Conservation (phyloP, 345 rosid species). For the Populus pruinosa region DNA sequence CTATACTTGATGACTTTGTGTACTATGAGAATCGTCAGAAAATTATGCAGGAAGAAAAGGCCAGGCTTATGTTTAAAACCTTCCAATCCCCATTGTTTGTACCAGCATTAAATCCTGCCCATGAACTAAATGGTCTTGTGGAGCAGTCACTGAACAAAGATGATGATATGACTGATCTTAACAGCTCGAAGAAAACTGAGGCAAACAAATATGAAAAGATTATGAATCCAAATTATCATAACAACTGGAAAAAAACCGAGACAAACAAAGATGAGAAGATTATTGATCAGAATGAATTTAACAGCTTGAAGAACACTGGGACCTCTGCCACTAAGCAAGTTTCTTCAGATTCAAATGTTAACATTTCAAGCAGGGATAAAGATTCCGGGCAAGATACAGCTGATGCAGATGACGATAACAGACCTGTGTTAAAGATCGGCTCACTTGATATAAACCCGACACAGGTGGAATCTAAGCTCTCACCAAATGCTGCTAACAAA, state of each 20-base stretch:
- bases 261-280: slow-evolving; percentile 22
- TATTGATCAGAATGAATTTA: slow-evolving; percentile 11
- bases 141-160: slow-evolving; percentile 23
- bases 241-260: slow-evolving; percentile 20
- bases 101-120: slow-evolving; percentile 42
- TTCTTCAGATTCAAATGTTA: slow-evolving; percentile 13
- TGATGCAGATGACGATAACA: slow-evolving; percentile 19
- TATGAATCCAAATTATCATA: slow-evolving; percentile 12
- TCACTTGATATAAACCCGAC: slow-evolving; percentile 37
- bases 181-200: slow-evolving; percentile 21
- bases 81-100: slow-evolving; percentile 39
- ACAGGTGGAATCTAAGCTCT: slow-evolving; percentile 17
- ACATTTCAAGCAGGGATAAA: slow-evolving; percentile 16
- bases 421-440: slow-evolving; percentile 28
- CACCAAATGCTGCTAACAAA: slow-evolving; percentile 7
- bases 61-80: slow-evolving; percentile 39
- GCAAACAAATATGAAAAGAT: slow-evolving; percentile 19
- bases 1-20: slow-evolving; percentile 75
- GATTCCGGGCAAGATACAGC: slow-evolving; percentile 8
- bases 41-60: slow-evolving; percentile 76
- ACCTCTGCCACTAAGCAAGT: slow-evolving; percentile 13
- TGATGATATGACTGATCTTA: slow-evolving; percentile 14
- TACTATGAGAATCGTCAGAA: slow-evolving; percentile 84
- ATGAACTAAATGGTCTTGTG: slow-evolving; percentile 21
- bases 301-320: slow-evolving; percentile 19